phyloP scores from a whole-genome alignment of 768 basidiomycete genomes.

The Suillus paluster region DNA sequence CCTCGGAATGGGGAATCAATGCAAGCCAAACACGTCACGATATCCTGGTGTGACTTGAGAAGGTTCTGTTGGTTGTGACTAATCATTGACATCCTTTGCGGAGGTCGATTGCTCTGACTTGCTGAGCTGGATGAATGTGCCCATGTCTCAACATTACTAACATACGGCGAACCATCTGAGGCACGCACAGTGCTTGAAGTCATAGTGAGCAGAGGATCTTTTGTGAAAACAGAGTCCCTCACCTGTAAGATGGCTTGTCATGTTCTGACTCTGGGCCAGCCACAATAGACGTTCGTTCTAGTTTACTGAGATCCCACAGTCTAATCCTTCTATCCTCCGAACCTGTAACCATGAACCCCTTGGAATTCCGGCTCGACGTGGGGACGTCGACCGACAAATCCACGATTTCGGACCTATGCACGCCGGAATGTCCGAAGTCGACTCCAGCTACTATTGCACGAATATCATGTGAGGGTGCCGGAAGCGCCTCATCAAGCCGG shows the following conservation, averaged over 20 bases:
- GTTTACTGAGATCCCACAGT: conserved; percentile 82
- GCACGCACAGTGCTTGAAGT: conserved; percentile 34
- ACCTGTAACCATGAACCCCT: conserved; percentile 84
- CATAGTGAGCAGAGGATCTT: conserved; percentile 1
- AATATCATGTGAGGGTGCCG: conserved; percentile 64
- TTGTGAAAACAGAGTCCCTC: conserved; percentile 12
- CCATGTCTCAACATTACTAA: conserved; percentile 70
- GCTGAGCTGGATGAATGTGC: conserved; percentile 43
- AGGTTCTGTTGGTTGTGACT: conserved; percentile 84
- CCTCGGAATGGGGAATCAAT: conserved; percentile 94
- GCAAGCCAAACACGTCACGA: conserved; percentile 82
- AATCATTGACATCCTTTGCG: conserved; percentile 77
- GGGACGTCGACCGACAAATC: conserved; percentile 46
- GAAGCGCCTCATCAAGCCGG: conserved; percentile 39
- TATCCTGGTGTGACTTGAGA: conserved; percentile 87
- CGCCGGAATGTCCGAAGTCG: conserved; percentile 71
- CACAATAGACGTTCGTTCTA: conserved; percentile 76
- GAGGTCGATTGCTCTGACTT: conserved; percentile 65
- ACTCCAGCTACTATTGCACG: conserved; percentile 71
- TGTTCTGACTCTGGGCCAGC: conserved; percentile 78
- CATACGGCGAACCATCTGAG: conserved; percentile 45
- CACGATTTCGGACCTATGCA: conserved; percentile 56
- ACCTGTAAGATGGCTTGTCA: conserved; percentile 83
- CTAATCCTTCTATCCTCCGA: conserved; percentile 90
- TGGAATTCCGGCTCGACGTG: conserved; percentile 42